Evolutionary conservation across 202 grass and related monocot species (phyloP), one percentile per base, ranked within the genome.

Genomic region (Elaeis oleifera): DNA sequence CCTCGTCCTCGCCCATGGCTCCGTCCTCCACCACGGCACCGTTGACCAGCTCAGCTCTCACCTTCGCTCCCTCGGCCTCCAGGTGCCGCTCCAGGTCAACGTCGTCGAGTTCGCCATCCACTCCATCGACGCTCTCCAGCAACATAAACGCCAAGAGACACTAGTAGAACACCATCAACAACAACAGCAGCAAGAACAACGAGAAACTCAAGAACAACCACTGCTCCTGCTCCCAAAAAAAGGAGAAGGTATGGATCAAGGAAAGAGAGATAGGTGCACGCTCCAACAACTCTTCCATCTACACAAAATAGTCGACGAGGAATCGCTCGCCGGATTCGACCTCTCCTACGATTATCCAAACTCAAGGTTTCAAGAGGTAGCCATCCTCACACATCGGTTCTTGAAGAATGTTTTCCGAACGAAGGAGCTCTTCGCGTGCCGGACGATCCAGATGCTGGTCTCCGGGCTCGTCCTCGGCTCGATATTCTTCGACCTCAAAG

Each of bases 231-330:
- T 60, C 23, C 18, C 32, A 20, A 44, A 3, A 9, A 44, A 44
- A 44, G 36, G 36, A 14, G 36, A 44, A 44, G 36, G 9, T 14
- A 14, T 13, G 0, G 36, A 20, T 20, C 20, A 44, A 44, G 54
- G 60, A 20, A 74, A 71, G 60, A 71, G 70, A 27, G 79, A 78
- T 23, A 58, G 91, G 6, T 85, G 87, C 80, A 96, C 91, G 50
- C 81, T 96, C 36, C 91, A 96, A 78, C 81, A 90, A 53, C 87
- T 96, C 48, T 90, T 96, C 77, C 83, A 90, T 58, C 54, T 58
- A 53, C 77, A 90, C 68, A 71, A 85, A 56, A 65, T 80, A 60
- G 79, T 63, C 26, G 87, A 83, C 65, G 87, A 82, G 69, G 84
- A 76, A n/a, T 65, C 56, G 9, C 59, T 79, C 4, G 61, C 23